phyloP scores from a whole-genome alignment of 2,329 filamentous ascomycete genomes.

The Pseudogymnoascus sp. region DNA sequence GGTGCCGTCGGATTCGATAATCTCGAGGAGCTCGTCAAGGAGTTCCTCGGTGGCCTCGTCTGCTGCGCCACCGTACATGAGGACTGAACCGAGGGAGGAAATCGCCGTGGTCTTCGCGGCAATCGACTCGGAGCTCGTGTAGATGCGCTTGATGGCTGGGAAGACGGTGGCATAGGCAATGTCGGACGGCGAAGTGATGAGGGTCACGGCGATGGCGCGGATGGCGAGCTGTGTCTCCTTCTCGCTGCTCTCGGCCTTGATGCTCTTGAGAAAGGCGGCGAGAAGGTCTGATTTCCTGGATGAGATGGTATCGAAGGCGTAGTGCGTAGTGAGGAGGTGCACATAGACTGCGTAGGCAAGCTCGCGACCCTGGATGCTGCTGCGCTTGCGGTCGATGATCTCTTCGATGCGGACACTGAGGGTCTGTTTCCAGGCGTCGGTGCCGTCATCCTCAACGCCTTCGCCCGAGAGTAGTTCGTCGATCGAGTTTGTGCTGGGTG shows the following conservation, averaged over 20 bases:
- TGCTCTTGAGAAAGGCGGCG: constrained; percentile 54
- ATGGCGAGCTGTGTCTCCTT: constrained; percentile 53
- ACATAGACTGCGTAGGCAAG: constrained; percentile 51
- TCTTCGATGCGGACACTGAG: constrained; percentile 55
- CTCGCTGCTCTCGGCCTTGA: constrained; percentile 56
- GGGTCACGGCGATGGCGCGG: constrained; percentile 53
- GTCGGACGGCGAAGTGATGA: constrained; percentile 56
- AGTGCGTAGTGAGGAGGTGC: constrained; percentile 55
- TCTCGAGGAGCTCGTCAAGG: constrained; percentile 62
- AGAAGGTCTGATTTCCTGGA: constrained; percentile 49
- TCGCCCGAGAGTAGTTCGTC: constrained; percentile 39
- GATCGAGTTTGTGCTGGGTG: constrained; percentile 40
- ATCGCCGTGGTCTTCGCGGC: constrained; percentile 59
- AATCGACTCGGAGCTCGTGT: constrained; percentile 52
- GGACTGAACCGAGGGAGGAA: constrained; percentile 54
- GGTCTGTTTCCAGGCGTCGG: constrained; percentile 51
- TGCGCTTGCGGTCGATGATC: constrained; percentile 62
- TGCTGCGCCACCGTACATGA: constrained; percentile 60
- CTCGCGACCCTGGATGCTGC: constrained; percentile 57
- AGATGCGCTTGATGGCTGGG: constrained; percentile 49
- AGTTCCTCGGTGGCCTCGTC: constrained; percentile 55
- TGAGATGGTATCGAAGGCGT: constrained; percentile 53
- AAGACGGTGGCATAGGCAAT: constrained; percentile 53
- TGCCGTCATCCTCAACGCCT: constrained; percentile 43
- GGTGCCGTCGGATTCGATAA: constrained; percentile 60